These are phyloP conservation scores for Phytophthora pinifolia DNA, from an alignment of 352 stramenopile genomes.

Conservation along the genomic window DNA sequence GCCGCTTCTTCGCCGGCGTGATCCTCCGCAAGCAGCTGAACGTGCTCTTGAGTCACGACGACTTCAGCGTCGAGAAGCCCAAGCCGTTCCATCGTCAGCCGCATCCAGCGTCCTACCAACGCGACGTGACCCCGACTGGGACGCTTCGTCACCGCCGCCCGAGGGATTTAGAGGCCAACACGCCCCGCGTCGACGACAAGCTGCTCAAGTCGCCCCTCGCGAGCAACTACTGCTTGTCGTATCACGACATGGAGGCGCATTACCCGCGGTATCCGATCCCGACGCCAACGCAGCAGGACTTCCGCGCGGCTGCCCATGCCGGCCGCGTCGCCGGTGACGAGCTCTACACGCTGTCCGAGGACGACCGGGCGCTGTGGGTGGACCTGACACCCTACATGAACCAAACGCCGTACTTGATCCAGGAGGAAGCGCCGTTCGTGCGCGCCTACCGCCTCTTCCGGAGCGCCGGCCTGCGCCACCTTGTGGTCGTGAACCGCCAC, in stretches of 20 bases:
- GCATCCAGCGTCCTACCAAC: constrained; percentile 44
- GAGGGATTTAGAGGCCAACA: constrained; percentile 31
- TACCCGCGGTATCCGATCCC: constrained; percentile 84
- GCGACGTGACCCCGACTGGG: constrained; percentile 31
- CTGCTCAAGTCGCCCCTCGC: constrained; percentile 38
- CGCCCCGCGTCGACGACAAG: constrained; percentile 43
- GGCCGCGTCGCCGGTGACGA: constrained; percentile 34
- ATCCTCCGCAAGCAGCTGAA: constrained; percentile 85
- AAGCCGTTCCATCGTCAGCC: constrained; percentile 76
- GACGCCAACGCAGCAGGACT: constrained; percentile 40
- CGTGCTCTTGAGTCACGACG: constrained; percentile 65
- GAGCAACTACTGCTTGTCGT: constrained; percentile 66
- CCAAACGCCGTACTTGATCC: constrained; percentile 95
- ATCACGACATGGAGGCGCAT: constrained; percentile 78
- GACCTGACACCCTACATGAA: constrained; percentile 98
- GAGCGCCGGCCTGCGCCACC: constrained; percentile 94
- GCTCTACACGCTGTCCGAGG: constrained; percentile 63
- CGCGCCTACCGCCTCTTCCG: constrained; percentile 97
- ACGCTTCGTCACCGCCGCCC: constrained; percentile 27
- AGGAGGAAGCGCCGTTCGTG: constrained; percentile 94
- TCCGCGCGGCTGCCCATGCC: constrained; percentile 26
- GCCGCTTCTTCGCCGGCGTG: constrained; percentile 77
- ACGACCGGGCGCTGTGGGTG: constrained; percentile 92
- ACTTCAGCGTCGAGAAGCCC: constrained; percentile 66
- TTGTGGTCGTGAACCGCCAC: constrained; percentile 92